Conservation (phyloP, 2,329 filamentous ascomycete species). For the Cladosporium sp. region DNA sequence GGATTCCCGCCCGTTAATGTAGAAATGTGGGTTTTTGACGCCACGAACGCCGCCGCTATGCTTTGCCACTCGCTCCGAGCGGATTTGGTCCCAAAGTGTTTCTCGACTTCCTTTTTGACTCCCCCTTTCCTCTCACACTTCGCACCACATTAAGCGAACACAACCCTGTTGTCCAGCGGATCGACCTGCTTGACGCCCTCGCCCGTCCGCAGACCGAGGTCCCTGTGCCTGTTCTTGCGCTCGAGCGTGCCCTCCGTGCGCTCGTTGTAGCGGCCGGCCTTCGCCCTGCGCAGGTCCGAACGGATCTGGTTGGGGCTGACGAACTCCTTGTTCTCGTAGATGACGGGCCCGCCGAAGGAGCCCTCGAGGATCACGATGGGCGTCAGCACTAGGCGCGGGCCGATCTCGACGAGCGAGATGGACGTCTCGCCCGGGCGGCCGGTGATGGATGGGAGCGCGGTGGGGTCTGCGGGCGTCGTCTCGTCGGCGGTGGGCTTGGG, state of each 20-base stretch:
- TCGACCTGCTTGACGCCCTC: slow-evolving; percentile 57
- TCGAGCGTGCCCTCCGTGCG: slow-evolving; percentile 70
- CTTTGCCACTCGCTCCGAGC: slow-evolving; percentile 1
- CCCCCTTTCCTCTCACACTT: neutral
- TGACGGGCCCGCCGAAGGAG: slow-evolving; percentile 89
- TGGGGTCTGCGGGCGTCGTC: slow-evolving; percentile 35
- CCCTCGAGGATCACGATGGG: slow-evolving; percentile 94
- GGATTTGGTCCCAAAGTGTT: neutral
- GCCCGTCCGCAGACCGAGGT: slow-evolving; percentile 67
- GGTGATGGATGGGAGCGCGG: slow-evolving; percentile 32
- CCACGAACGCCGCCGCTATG: slow-evolving; percentile 11
- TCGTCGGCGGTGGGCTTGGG: slow-evolving; percentile 32
- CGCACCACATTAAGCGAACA: slow-evolving; percentile 60
- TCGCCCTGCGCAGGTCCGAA: slow-evolving; percentile 67
- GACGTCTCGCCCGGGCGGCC: slow-evolving; percentile 56
- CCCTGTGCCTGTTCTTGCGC: slow-evolving; percentile 65
- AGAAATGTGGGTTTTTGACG: neutral
- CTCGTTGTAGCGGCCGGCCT: slow-evolving; percentile 70
- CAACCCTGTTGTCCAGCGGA: slow-evolving; percentile 66
- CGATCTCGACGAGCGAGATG: slow-evolving; percentile 83
- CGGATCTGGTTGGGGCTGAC: slow-evolving; percentile 93
- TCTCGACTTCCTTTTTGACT: neutral
- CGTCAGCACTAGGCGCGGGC: slow-evolving; percentile 84
- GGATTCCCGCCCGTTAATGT: no score
- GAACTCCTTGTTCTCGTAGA: slow-evolving; percentile 97